Evolutionary conservation across 495 filamentous ascomycete genomes (phyloP), one percentile per base, ranked within the genome.

Genomic region (Podospora pseudocomata): DNA sequence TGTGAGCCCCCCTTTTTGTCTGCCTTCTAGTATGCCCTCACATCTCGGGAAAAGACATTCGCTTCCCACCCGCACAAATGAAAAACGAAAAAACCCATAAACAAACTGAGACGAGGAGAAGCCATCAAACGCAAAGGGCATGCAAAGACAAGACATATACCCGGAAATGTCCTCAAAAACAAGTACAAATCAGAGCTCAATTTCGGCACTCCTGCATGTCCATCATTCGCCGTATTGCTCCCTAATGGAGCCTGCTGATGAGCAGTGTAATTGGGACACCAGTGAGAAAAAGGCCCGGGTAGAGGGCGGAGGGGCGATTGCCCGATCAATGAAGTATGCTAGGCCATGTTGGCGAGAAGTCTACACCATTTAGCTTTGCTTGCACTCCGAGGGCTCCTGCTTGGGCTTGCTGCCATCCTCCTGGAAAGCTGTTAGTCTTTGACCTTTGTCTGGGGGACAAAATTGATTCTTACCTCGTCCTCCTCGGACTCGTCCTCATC

Each of bases 321-420:
- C 68, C 67, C 62, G 66, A 19, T 71, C 71, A 66, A 73, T 66
- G 62, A 65, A 44, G 70, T 66, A 44, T 59, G 67, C 55, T 26
- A 23, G 60, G 55, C 53, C 59, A 39, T 53, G 39, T 55, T 68
- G 66, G 23, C 18, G 19, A 59, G 34, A 2, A 57, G 19, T 11
- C 34, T 28, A n/a, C 30, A 28, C 56, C 62, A 67, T 87, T 84
- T 89, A 99, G 83, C 93, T 98, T 85, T 98, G 96, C 86, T 98
- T 99, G 91, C 96, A 99, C 84, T 99, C 96, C 69, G 95, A 92
- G 69, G 96, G 90, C 83, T 99, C 96, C 80, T 97, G 94, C 88
- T 97, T 98, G 56, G 96, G 94, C 88, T 98, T 97, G 70, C 92
- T 89, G 64, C 87, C 87, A 77, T 97, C 96, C 80, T 97, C 93